These are phyloP conservation scores for Candida mesenterica DNA, from an alignment of 1,139 yeast species.

Conservation along the genomic window DNA sequence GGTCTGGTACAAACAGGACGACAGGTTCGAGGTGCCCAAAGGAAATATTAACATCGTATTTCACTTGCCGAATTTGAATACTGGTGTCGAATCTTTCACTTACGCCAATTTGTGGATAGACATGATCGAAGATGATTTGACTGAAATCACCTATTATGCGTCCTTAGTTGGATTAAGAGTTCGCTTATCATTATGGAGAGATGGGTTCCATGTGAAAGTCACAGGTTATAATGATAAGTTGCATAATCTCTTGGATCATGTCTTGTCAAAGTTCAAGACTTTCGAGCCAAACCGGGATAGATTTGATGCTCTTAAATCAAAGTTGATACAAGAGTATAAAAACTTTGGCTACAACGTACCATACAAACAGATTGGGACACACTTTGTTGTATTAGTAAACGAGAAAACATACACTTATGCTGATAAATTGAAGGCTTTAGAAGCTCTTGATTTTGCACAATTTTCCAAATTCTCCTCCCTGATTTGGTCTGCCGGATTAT, in stretches of 20 bases:
- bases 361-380: slow-evolving; percentile 66
- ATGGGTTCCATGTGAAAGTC: slow-evolving; percentile 67
- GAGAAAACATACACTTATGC: slow-evolving; percentile 67
- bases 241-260: slow-evolving; percentile 56
- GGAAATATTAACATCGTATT: slow-evolving; percentile 66
- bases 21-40: slow-evolving; percentile 85
- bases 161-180: slow-evolving; percentile 74
- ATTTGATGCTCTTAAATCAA: slow-evolving; percentile 66
- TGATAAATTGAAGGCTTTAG: slow-evolving; percentile 57
- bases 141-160: slow-evolving; percentile 81
- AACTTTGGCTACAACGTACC: slow-evolving; percentile 79
- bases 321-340: slow-evolving; percentile 56
- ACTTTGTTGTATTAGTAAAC: slow-evolving; percentile 60
- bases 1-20: slow-evolving; percentile 91
- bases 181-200: slow-evolving; percentile 57
- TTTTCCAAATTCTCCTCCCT: slow-evolving; percentile 41
- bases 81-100: slow-evolving; percentile 56
- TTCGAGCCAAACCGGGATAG: slow-evolving; percentile 58
- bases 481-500: slow-evolving; percentile 49
- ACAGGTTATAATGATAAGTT: slow-evolving; percentile 86
- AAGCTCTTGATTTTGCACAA: slow-evolving; percentile 47
- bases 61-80: slow-evolving; percentile 62
- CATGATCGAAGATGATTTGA: slow-evolving; percentile 70
- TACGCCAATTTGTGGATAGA: slow-evolving; percentile 64
- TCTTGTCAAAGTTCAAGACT: slow-evolving; percentile 50